Base-by-base conservation (phyloP, 1,139 yeast genomes). In the Saccharomyces pastorianus region DNA sequence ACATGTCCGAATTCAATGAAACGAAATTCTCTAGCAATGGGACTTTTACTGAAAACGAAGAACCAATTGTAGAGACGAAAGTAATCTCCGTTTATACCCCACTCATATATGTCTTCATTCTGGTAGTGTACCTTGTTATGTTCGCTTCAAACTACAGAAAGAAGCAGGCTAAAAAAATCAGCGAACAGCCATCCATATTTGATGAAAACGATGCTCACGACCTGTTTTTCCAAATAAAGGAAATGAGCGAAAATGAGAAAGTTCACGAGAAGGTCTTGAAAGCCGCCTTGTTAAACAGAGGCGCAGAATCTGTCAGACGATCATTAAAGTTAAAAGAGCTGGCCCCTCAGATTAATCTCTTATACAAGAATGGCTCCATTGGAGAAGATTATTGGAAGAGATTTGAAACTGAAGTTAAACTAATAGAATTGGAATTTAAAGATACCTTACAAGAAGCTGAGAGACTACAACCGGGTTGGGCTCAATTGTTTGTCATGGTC, bases 261-360 rank as follows among this genome's bases (percentile, higher is more conserved):
- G 88, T 91, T 3, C 91, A 90, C 60, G 93, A 84, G 32, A 88
- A 86, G 65, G 85, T 90, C 41, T 65, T 90, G 65, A 88, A 88
- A 66, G 95, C 96, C 2, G 96, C 97, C 0, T 75, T 93, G 56
- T 75, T 90, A 69, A 86, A 89, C 69, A 65, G 99, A 29, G 85
- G 95, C 49, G 96, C 95, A 11, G 98, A 88, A 66, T 96, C 98
- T 6, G 83, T 93, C 62, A 85, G 89, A 70, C 81, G 97, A 68
- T 82, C 87, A 29, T 88, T 93, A 88, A 98, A 95, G 62, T 73
- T 88, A 65, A 79, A 82, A 59, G 78, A 74, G 57, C 63, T 65
- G 46, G 68, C 79, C 60, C 84, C 85, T 4, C 81, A 79, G 52
- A 80, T 88, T 64, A 81, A 81, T 53, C 76, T 79, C 51, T 76